Conservation (phyloP, 306 rosid species). For the Vigna unguiculata region DNA sequence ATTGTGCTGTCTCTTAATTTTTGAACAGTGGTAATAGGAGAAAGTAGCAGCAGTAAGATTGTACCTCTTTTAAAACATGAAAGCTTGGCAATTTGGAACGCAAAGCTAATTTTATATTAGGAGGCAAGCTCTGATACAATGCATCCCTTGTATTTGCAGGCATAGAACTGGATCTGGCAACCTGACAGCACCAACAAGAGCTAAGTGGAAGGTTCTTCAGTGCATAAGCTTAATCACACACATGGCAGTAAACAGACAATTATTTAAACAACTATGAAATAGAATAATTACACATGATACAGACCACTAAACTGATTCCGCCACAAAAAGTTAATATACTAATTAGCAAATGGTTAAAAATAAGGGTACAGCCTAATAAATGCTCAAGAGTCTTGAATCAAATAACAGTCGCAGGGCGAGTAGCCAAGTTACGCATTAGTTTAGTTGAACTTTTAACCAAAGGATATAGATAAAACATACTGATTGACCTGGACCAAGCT, state of each 20-base stretch:
- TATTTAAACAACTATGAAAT: slow-evolving; percentile 7
- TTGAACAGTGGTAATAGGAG: slow-evolving; percentile 19
- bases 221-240: slow-evolving; percentile 13
- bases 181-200: slow-evolving; percentile 56
- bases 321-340: slow-evolving; percentile 6
- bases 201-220: slow-evolving; percentile 38
- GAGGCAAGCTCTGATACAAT: slow-evolving; percentile 86
- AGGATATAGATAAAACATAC: slow-evolving; percentile 30
- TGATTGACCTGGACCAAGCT: slow-evolving; percentile 2
- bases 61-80: slow-evolving; percentile 67
- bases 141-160: slow-evolving; percentile 81
- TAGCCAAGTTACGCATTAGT: slow-evolving; percentile 20
- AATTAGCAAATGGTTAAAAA: slow-evolving; percentile 20
- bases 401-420: slow-evolving; percentile 8
- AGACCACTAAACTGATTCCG: slow-evolving; percentile 31
- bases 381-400: slow-evolving; percentile 14
- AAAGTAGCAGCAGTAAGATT: slow-evolving; percentile 36
- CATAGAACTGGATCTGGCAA: slow-evolving; percentile 75
- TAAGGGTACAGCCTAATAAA: background rate
- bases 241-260: slow-evolving; percentile 19
- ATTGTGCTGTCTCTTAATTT: slow-evolving; percentile 16
- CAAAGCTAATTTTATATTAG: slow-evolving; percentile 69
- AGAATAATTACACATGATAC: background rate
- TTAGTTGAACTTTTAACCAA: slow-evolving; percentile 20
- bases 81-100: slow-evolving; percentile 73